These are phyloP conservation scores for Geotrichum restrictum DNA, from an alignment of 1,139 yeast genomes.

Conservation along the genomic window DNA sequence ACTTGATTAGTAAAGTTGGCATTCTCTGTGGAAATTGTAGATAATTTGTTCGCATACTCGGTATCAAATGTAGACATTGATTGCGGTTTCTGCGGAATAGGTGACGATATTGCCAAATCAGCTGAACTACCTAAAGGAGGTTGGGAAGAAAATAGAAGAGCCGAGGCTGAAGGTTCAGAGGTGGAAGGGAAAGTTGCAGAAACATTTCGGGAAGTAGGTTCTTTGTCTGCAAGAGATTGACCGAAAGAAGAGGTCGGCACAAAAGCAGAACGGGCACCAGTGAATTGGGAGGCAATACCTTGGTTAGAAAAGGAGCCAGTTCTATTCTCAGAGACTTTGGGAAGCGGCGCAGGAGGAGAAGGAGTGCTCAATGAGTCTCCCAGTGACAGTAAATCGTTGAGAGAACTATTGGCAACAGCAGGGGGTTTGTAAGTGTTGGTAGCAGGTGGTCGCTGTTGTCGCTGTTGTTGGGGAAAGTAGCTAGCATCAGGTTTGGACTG, in stretches of 20 bases:
- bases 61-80: constrained; percentile 56
- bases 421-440: constrained; percentile 29
- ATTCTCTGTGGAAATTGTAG: constrained; percentile 77
- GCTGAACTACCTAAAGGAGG: constrained; percentile 22
- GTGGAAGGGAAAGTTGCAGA: constrained; percentile 13
- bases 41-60: constrained; percentile 58
- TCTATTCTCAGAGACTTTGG: constrained; percentile 17
- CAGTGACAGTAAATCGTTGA: constrained; percentile 35
- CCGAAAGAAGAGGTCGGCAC: constrained; percentile 71
- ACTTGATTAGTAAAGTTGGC: constrained; percentile 86
- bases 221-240: constrained; percentile 47
- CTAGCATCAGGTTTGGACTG: constrained; percentile 23
- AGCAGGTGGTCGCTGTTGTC: constrained; percentile 30
- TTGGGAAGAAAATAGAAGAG: constrained; percentile 18
- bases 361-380: constrained; percentile 43
- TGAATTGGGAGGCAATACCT: constrained; percentile 27
- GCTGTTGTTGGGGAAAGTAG: constrained; percentile 23
- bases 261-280: constrained; percentile 43
- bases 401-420: constrained; percentile 24
- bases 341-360: constrained; percentile 29
- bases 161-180: constrained; percentile 21
- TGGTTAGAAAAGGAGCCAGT: constrained; percentile 21
- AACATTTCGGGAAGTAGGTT: constrained; percentile 9
- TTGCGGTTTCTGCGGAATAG: constrained; percentile 20
- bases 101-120: constrained; percentile 12